Evolutionary conservation across 352 stramenopile genomes (phyloP).

Genomic region (Phytophthora kernoviae): DNA sequence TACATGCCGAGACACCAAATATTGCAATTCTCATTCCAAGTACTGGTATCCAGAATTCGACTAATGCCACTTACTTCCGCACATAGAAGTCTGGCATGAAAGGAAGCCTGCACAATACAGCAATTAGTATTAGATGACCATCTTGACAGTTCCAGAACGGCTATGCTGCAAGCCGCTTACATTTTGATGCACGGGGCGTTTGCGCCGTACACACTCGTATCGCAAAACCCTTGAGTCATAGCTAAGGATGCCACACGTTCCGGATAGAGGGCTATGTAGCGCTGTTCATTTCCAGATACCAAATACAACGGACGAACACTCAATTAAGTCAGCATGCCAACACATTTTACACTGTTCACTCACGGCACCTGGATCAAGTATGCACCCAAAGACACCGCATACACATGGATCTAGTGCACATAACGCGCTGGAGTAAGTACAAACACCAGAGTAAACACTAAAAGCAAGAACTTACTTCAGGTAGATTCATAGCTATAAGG

Average conservation of each 20-base stretch:
- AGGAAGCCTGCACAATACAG: slow-evolving; percentile 41
- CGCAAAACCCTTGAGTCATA: slow-evolving; percentile 71
- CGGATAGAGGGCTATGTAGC: slow-evolving; percentile 64
- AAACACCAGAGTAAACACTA: neutral
- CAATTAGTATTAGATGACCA: no score
- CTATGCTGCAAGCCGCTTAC: slow-evolving; percentile 25
- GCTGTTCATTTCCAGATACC: slow-evolving; percentile 21
- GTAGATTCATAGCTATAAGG: slow-evolving; percentile 64
- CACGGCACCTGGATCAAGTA: slow-evolving; percentile 77
- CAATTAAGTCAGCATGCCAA: neutral
- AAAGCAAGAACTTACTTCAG: slow-evolving; percentile 22
- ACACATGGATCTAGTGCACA: slow-evolving; percentile 55
- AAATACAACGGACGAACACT: neutral
- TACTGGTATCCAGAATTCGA: no score
- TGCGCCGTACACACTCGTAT: slow-evolving; percentile 46
- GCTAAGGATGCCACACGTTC: slow-evolving; percentile 61
- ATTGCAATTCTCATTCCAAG: neutral
- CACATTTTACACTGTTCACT: neutral
- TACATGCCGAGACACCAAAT: slow-evolving; percentile 13
- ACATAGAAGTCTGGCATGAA: slow-evolving; percentile 79
- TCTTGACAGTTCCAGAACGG: no score
- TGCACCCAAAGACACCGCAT: slow-evolving; percentile 70
- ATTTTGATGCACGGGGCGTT: slow-evolving; percentile 61
- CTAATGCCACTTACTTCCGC: slow-evolving; percentile 64
- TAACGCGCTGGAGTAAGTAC: slow-evolving; percentile 2